A percentile compares a stretch with the other conserved stretches of the same genome.
Evolutionary conservation across 2,329 filamentous ascomycete species (phyloP).

Genomic region (Esteya vermicola): DNA sequence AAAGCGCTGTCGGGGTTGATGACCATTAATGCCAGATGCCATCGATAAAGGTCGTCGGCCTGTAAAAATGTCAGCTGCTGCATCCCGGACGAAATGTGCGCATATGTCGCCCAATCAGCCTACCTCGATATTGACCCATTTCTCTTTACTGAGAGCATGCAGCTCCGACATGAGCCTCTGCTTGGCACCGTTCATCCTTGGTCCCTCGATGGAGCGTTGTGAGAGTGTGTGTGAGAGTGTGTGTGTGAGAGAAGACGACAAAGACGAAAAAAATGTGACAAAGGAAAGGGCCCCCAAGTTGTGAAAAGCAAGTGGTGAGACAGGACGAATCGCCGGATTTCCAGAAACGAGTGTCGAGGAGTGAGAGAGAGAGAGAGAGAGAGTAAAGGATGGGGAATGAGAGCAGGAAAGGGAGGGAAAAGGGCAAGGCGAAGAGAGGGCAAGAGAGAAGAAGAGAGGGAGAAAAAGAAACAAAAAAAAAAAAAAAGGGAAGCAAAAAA

Average conservation of each 20-base stretch:
- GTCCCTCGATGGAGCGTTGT: no score
- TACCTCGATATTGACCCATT: constrained; percentile 86
- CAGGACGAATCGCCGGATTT: no score
- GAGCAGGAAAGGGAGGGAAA: not conserved
- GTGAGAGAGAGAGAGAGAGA: not conserved
- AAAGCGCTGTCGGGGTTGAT: constrained; percentile 86
- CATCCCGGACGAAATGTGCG: not conserved
- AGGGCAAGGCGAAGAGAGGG: not conserved
- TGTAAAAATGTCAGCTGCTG: no score
- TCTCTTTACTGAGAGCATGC: constrained; percentile 69
- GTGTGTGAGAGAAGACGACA: not conserved
- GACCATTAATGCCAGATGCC: constrained; percentile 81
- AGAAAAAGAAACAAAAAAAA: not conserved
- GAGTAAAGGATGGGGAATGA: no score
- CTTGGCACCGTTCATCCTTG: constrained; percentile 42
- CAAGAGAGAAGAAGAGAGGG: not conserved
- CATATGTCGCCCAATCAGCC: constrained; percentile 12
- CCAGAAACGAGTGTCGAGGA: not conserved
- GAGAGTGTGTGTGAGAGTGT: not conserved
- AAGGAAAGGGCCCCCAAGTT: no score
- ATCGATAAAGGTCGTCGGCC: constrained; percentile 66
- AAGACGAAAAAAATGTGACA: not conserved
- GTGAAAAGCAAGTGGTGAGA: no score
- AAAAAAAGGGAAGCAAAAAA: not conserved
- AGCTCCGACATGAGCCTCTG: constrained; percentile 83